Evolutionary conservation across 768 basidiomycete genomes (phyloP).

Genomic region (Rubroboletus pulcherrimus): DNA sequence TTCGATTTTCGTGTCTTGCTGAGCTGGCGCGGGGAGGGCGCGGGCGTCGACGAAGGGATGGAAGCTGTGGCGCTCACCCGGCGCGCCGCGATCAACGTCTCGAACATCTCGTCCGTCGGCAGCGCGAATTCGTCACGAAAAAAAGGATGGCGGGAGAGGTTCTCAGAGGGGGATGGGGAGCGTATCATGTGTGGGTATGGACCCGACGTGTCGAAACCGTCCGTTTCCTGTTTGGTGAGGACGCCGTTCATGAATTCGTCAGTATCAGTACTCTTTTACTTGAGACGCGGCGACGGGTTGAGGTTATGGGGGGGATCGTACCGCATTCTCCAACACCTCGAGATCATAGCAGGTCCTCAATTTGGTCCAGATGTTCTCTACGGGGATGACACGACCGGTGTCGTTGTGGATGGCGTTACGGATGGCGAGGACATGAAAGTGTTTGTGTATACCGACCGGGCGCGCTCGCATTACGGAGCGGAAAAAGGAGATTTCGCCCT

Average conservation of each 20-base stretch:
- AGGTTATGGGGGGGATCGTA: slow-evolving; percentile 2
- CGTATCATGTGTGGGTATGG: slow-evolving; percentile 48
- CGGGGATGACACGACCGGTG: slow-evolving; percentile 55
- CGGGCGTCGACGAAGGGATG: slow-evolving; percentile 48
- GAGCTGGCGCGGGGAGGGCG: slow-evolving; percentile 47
- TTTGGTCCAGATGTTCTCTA: slow-evolving; percentile 75
- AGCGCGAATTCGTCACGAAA: slow-evolving; percentile 67
- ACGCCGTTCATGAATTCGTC: not conserved
- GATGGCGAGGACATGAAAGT: slow-evolving; percentile 78
- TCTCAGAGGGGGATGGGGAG: slow-evolving; percentile 67
- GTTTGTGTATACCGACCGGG: slow-evolving; percentile 78
- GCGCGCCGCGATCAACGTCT: slow-evolving; percentile 56
- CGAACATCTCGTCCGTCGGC: slow-evolving; percentile 58
- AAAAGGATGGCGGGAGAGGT: slow-evolving; percentile 65
- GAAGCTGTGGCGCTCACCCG: slow-evolving; percentile 65
- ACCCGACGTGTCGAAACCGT: slow-evolving; percentile 43
- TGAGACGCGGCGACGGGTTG: too few relatives aligned
- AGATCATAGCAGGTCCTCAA: slow-evolving; percentile 67
- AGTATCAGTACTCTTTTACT: not conserved
- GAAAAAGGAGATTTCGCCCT: slow-evolving; percentile 85
- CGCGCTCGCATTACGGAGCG: slow-evolving; percentile 76
- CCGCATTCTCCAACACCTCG: slow-evolving; percentile 69
- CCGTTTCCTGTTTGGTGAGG: slow-evolving; percentile 35
- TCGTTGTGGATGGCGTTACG: slow-evolving; percentile 68
- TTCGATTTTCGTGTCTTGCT: slow-evolving; percentile 38